Conservation (phyloP, 352 stramenopile species). For the Pythium myriotylum region DNA sequence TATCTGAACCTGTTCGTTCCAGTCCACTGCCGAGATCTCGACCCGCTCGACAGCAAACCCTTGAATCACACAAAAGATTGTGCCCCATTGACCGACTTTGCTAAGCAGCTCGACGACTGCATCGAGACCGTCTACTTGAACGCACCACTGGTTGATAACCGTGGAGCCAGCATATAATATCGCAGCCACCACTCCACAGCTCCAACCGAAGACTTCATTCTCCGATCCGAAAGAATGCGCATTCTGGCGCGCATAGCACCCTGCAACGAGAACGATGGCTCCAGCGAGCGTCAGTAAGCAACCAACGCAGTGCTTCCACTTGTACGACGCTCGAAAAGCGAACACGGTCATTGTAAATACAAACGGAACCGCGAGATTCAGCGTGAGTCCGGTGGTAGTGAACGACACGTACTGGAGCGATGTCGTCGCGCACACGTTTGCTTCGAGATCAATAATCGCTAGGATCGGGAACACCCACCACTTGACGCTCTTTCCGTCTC, state of each 20-base stretch:
- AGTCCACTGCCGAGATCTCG: slow-evolving; percentile 31
- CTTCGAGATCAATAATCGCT: slow-evolving; percentile 45
- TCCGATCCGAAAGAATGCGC: slow-evolving; percentile 16
- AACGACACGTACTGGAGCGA: slow-evolving; percentile 42
- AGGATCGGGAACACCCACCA: slow-evolving; percentile 52
- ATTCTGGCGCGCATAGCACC: slow-evolving; percentile 24
- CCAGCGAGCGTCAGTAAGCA: slow-evolving; percentile 28
- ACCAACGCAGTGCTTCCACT: slow-evolving; percentile 33
- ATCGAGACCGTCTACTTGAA: slow-evolving; percentile 28
- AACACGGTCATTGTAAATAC: slow-evolving; percentile 37
- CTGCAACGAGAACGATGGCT: slow-evolving; percentile 33
- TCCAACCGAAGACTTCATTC: slow-evolving; percentile 37
- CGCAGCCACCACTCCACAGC: slow-evolving; percentile 33
- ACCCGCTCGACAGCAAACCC: slow-evolving; percentile 31
- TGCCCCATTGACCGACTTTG: slow-evolving; percentile 35
- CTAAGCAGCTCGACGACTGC: slow-evolving; percentile 35
- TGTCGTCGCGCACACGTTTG: slow-evolving; percentile 38
- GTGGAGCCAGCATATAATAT: slow-evolving; percentile 45
- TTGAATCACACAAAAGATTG: slow-evolving; percentile 34
- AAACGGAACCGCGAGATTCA: slow-evolving; percentile 55
- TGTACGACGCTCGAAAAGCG: slow-evolving; percentile 31
- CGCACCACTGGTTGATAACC: slow-evolving; percentile 42
- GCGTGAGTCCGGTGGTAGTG: slow-evolving; percentile 33
- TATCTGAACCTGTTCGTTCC: slow-evolving; percentile 27
- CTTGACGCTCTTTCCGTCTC: slow-evolving; percentile 2